phyloP scores from a whole-genome alignment of 2,329 filamentous ascomycete genomes.

The Aspergillus sp. region DNA sequence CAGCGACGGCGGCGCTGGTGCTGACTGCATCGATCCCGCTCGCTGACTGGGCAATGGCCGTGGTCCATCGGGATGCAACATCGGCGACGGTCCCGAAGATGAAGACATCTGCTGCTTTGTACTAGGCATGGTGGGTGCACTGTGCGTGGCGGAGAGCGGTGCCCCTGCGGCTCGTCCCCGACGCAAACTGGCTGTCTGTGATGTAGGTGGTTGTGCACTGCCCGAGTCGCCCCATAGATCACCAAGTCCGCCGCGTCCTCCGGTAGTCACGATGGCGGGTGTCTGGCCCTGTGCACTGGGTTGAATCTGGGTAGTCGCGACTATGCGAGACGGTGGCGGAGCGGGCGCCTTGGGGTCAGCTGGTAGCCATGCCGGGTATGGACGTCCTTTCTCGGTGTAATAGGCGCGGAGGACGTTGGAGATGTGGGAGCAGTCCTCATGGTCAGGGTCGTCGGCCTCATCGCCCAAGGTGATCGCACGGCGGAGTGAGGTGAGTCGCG shows the following conservation, averaged over 20 bases:
- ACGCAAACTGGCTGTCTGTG: conserved; percentile 36
- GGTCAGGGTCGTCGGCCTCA: conserved; percentile 40
- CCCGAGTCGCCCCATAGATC: conserved; percentile 54
- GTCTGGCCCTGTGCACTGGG: conserved; percentile 28
- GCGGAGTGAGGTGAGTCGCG: conserved; percentile 55
- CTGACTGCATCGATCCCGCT: conserved; percentile 67
- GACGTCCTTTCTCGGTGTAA: conserved; percentile 81
- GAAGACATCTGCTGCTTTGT: conserved; percentile 11
- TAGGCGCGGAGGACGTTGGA: conserved; percentile 89
- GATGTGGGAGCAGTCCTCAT: conserved; percentile 86
- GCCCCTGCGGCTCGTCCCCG: conserved; percentile 24
- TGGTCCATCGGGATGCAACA: conserved; percentile 30
- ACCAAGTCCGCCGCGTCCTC: conserved; percentile 42
- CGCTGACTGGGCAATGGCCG: conserved; percentile 68
- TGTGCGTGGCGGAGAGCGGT: conserved; percentile 14
- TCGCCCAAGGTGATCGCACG: conserved; percentile 40
- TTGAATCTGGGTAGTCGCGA: conserved; percentile 51
- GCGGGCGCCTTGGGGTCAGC: conserved; percentile 75
- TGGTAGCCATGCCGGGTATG: conserved; percentile 81
- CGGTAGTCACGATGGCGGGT: conserved; percentile 23
- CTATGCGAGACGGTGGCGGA: conserved; percentile 42
- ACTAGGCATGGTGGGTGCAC: conserved; percentile 13
- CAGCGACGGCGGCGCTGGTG: conserved; percentile 30
- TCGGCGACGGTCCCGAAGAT: conserved; percentile 20
- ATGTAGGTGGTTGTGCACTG: conserved; percentile 20